phyloP scores from a whole-genome alignment of 2,329 filamentous ascomycete species.

The Fonsecaea monophora region DNA sequence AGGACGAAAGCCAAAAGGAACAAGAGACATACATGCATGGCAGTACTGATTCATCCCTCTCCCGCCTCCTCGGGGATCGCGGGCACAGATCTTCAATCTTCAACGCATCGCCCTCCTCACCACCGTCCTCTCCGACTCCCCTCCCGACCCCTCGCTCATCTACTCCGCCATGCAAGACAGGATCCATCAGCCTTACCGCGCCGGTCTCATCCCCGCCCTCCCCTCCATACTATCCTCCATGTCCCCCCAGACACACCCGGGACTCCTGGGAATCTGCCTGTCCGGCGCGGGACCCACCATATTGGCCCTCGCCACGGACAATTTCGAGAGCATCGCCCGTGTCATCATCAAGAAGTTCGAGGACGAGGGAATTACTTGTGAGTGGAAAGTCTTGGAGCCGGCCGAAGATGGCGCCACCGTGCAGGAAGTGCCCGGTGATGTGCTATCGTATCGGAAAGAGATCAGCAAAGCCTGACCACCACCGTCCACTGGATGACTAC shows the following conservation, averaged over 20 bases:
- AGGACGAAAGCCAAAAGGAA: background rate
- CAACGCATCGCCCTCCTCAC: conserved; percentile 91
- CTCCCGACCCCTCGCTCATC: conserved; percentile 90
- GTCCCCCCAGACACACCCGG: conserved; percentile 83
- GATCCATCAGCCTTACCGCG: conserved; percentile 94
- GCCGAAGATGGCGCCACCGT: conserved; percentile 68
- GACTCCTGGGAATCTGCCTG: conserved; percentile 90
- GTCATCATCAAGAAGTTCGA: conserved; percentile 78
- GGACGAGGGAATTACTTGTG: conserved; percentile 68
- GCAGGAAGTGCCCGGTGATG: conserved; percentile 33
- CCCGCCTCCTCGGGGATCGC: background rate
- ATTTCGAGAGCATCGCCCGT: conserved; percentile 85
- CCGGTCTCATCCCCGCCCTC: conserved; percentile 87
- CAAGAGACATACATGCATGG: background rate
- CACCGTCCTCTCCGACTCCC: conserved; percentile 84
- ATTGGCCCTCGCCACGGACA: conserved; percentile 84
- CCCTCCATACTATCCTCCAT: conserved; percentile 90
- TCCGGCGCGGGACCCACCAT: conserved; percentile 96
- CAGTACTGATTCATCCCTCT: background rate
- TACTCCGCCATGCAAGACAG: conserved; percentile 99
- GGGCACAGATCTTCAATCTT: conserved; percentile 74
- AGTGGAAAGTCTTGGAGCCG: conserved; percentile 87
- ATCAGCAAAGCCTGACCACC: conserved; percentile 4
- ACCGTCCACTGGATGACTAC: background rate
- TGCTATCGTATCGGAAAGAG: conserved; percentile 23